phyloP scores from a whole-genome alignment of 805 yeast species.

The Starmerella floris region DNA sequence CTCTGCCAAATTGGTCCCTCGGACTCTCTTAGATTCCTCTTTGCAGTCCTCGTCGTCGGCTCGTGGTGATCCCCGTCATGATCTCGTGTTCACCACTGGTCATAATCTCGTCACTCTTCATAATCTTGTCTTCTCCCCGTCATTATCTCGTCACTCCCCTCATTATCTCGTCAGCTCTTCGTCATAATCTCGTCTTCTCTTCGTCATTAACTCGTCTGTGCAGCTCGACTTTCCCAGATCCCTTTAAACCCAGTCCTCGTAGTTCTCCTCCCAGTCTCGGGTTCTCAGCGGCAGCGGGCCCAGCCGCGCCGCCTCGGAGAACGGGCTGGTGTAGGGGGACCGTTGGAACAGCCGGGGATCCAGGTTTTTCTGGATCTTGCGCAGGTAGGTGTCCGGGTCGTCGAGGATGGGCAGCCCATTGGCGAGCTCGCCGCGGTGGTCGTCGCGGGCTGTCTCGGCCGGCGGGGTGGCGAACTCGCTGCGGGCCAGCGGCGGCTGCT shows the following conservation, averaged over 20 bases:
- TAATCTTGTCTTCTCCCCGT: too few relatives aligned
- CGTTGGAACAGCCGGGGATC: slow-evolving; percentile 2
- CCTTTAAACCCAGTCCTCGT: slow-evolving; percentile 14
- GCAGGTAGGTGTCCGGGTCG: slow-evolving; percentile 19
- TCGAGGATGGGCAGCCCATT: slow-evolving; percentile 12
- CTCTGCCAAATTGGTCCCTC: too few relatives aligned
- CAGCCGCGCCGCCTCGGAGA: slow-evolving; percentile 14
- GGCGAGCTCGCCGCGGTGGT: background rate
- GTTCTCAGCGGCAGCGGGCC: slow-evolving; percentile 8
- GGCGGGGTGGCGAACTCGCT: background rate
- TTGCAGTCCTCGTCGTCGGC: too few relatives aligned
- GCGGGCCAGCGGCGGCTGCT: slow-evolving; percentile 1
- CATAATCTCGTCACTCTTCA: too few relatives aligned
- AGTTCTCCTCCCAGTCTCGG: slow-evolving; percentile 21
- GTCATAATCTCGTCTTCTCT: too few relatives aligned
- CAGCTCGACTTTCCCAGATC: too few relatives aligned
- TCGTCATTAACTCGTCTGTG: too few relatives aligned
- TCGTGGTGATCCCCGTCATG: too few relatives aligned
- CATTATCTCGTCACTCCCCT: too few relatives aligned
- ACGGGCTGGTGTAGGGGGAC: slow-evolving; percentile 8
- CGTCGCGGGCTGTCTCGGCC: background rate
- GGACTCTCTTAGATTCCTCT: too few relatives aligned
- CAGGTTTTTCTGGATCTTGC: slow-evolving; percentile 8
- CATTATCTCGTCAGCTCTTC: too few relatives aligned
- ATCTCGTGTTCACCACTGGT: too few relatives aligned